Base-by-base conservation (phyloP, 176 grass and related monocot genomes). In the Phoenix dactylifera region DNA sequence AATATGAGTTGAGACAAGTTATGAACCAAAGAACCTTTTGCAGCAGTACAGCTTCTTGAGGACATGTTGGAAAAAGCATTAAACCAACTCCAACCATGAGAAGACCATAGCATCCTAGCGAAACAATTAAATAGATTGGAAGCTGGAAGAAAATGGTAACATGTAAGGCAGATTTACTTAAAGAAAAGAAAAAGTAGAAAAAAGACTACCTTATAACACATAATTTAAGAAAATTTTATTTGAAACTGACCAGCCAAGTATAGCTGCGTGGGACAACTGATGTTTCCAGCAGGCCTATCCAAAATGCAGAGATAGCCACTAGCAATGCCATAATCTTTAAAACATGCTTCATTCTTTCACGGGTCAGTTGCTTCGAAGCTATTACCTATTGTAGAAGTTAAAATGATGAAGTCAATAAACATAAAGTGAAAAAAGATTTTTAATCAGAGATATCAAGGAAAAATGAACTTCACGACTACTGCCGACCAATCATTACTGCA, bases 61-160 rank as follows among this genome's bases (percentile, higher is more conserved):
- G 93, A 44, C 84, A 97, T 24, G 79, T 88, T 59, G 93, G 93
- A 65, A 97, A 97, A 55, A 97, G 77, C 78, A 97, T 85, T 77
- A 97, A 78, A 25, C 93, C 93, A 62, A 78, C 64, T 72, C 87
- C 84, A 80, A 92, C 84, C 84, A 97, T 91, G 18, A 97, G 87
- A 83, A 97, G 76, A 19, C 93, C 87, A 20, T 97, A 97, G 55
- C 93, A 97, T 16, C 93, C 87, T 54, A 97, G 72, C 16, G 75
- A 44, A 12, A 44, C 35, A 44, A 44, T 44, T 44, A 44, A 44
- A 7, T 44, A 44, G 9, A 97, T 72, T 24, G 84, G 84, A 85
- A 97, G 87, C 93, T 97, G 71, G 57, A 75, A 55, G 44, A 52
- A 44, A 44, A 44, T 44, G 35, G 35, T 44, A 44, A 44, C 35